Percentiles rank a stretch among this genome's conserved stretches.
Conservation (phyloP, 2,329 filamentous ascomycete species). For the Hortaea sp. region DNA sequence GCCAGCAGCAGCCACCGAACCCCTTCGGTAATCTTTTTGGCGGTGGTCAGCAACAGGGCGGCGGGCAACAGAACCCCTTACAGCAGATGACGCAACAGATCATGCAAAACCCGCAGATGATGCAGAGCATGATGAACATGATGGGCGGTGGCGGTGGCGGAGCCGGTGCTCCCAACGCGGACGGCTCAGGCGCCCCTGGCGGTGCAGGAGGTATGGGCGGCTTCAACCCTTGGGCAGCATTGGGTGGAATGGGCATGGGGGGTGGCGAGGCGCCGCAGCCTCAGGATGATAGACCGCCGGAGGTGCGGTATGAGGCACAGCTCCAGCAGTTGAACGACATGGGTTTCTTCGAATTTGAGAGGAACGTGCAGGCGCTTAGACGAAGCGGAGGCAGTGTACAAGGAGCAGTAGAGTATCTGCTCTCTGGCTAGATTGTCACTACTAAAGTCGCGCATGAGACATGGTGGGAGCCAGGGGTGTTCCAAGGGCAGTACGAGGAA, state of each 20-base stretch:
- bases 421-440: conserved; percentile 10
- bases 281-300: conserved; percentile 75
- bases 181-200: conserved; percentile 12
- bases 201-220: conserved; percentile 23
- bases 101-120: conserved; percentile 49
- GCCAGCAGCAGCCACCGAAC: conserved; percentile 39
- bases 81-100: conserved; percentile 34
- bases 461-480: no score
- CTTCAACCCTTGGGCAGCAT: conserved; percentile 36
- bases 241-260: conserved; percentile 26
- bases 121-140: conserved; percentile 44
- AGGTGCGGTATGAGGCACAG: conserved; percentile 86
- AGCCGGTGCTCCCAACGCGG: conserved; percentile 7
- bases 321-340: conserved; percentile 93
- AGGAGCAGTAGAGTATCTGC: conserved; percentile 70
- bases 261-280: conserved; percentile 40
- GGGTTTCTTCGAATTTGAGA: conserved; percentile 95
- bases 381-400: conserved; percentile 89
- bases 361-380: conserved; percentile 79
- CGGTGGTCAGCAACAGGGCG: conserved; percentile 12
- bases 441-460: no score
- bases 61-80: conserved; percentile 39
- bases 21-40: conserved; percentile 59
- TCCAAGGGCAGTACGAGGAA: no score
- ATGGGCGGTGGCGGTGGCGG: conserved; percentile 34